Evolutionary conservation across 2,329 filamentous ascomycete species (phyloP), one percentile per base, ranked within the genome.

Genomic region (Penicillium oxalicum): DNA sequence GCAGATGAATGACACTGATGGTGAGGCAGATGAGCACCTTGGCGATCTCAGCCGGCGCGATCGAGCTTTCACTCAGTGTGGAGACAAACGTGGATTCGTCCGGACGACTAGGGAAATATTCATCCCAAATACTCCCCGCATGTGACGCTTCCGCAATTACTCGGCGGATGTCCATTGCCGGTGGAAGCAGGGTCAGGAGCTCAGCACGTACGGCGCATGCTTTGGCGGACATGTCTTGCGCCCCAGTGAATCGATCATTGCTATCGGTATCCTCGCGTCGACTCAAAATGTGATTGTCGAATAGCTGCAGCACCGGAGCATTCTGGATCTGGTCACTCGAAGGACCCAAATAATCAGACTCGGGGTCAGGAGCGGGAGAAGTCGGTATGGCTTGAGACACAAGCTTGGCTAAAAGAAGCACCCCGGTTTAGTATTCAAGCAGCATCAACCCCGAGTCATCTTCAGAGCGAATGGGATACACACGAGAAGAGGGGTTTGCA

Each of bases 1-100:
- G 57, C 48, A 75, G 51, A 61, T 76, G 59, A 51, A 72, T 61
- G 58, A 73, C 60, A 51, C 67, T 66, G 51, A 77, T 65, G 57
- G 70, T 50, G 47, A 74, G 58, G 63, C 74, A 72, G 53, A 79
- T 52, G 9, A 75, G 53, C 9, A 68, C 67, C 50, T 73, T 76
- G 6, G 64, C 69, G 6, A 72, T 55, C 51, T 71, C 62, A 32
- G 65, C 62, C 0, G 70, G 55, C 63, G 66, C 53, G 51, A 71
- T 58, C 12, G 54, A 51, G 24, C 42, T 45, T 40, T 56, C 50
- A 35, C 40, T 47, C 7, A 33, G 39, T 18, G 41, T 45, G 12
- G 38, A 42, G 9, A 43, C 45, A 9, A 44, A 39, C 6, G 49
- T 41, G 12, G 47, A 46, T 12, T 29, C 18, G 6, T 51, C 46